Evolutionary conservation across 1,284 basidiomycete species (phyloP), one percentile per base, ranked within the genome.

Genomic region (Schizophyllum commune): DNA sequence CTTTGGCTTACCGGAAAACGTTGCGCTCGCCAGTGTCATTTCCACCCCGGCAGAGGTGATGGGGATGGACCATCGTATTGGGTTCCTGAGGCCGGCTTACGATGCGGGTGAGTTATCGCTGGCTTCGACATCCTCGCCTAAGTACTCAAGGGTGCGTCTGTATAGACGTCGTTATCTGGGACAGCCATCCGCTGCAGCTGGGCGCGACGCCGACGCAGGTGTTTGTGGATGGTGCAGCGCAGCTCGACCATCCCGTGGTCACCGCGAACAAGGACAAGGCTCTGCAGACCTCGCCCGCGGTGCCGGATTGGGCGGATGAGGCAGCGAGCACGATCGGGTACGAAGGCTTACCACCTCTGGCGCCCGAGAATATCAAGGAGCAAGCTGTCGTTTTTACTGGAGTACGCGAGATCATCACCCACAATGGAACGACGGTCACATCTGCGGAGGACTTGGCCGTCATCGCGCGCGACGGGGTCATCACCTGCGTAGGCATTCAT

Each of bases 61-160:
- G 59, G 89, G 88, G 5, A 75, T 91, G 60, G 82, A 79, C 19
- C 84, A 91, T 66, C 78, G 89, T 15, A 71, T 92, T 51, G 90
- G 89, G 1, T 83, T 77, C 65, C 68, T 91, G 56, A 77, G 77
- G 59, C 21, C 21, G 20, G 32, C 20, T 3, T 55, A 55, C 13
- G 27, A 55, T 20, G 39, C 39, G 39, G 39, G 39, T 47, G 17
- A 47, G 39, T n/a, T n/a, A n/a, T n/a, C n/a, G 34, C 6, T 13
- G 6, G 34, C 34, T 13, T 9, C n/a, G 27, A 33, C 59, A 54
- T 58, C 1, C 21, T 15, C 27, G 32, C 3, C 27, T 55, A 32
- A 52, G 52, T 56, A 33, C 51, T 60, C 17, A 60, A 58, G 9
- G 21, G 22, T 51, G 21, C 52, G 5, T 39, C 33, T 63, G 65